Conservation (phyloP, 208 protist species). For the Wallacemonas collosoma region DNA sequence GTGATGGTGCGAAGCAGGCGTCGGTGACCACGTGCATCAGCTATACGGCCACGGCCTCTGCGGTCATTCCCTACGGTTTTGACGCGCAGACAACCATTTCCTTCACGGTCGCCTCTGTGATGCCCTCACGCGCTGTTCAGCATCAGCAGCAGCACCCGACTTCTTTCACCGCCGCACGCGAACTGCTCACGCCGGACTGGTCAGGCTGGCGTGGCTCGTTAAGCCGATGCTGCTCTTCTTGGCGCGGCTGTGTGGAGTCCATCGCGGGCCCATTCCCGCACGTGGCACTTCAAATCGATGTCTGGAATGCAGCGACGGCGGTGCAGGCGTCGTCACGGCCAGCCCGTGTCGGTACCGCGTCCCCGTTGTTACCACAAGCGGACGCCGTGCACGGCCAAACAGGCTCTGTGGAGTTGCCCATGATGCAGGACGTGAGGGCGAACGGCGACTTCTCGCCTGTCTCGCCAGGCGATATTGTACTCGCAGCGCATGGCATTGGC, state of each 20-base stretch:
- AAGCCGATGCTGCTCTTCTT: not conserved
- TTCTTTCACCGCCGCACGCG: not conserved
- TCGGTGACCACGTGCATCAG: slow-evolving; percentile 1
- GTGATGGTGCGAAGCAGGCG: not conserved
- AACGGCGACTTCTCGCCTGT: slow-evolving; percentile 7
- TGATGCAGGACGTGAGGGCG: not conserved
- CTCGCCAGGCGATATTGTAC: not conserved
- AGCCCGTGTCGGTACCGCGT: too few relatives aligned
- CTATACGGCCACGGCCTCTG: slow-evolving; percentile 10
- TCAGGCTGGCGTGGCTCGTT: slow-evolving; percentile 6
- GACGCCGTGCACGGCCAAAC: too few relatives aligned
- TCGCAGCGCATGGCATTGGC: not conserved
- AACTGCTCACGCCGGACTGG: slow-evolving; percentile 10
- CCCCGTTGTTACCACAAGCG: too few relatives aligned
- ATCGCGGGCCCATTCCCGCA: not conserved
- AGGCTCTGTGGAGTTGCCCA: not conserved
- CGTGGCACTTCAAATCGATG: not conserved
- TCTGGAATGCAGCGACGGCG: not conserved
- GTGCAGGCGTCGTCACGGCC: not conserved
- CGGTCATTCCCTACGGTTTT: slow-evolving; percentile 17
- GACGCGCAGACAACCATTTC: not conserved
- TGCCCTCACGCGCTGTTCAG: not conserved
- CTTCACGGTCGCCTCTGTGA: slow-evolving; percentile 12
- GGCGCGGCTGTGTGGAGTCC: not conserved
- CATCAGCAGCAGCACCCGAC: not conserved